Conservation (phyloP, 169 alveolate genomes). For the Eimeria falciformis region DNA sequence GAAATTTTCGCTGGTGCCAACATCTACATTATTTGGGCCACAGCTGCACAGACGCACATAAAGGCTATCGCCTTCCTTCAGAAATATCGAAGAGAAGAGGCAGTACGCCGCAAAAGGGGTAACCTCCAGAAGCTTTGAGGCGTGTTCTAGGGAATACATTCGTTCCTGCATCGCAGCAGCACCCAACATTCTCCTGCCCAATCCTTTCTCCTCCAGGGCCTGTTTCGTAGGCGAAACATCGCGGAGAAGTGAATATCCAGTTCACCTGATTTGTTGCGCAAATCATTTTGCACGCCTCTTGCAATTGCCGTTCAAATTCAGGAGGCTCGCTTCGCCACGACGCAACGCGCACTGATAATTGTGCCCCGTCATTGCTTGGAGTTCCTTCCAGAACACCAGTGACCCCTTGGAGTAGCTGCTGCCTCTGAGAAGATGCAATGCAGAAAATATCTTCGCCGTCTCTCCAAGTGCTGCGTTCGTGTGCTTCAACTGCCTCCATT, state of each 20-base stretch:
- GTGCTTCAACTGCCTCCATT: conserved; percentile 58
- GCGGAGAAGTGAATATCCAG: too few species aligned
- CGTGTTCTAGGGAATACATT: conserved; percentile 30
- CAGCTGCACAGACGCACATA: conserved; percentile 10
- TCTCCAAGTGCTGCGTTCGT: conserved; percentile 7
- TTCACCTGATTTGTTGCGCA: neutral
- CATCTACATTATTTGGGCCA: too few species aligned
- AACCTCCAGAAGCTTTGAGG: conserved; percentile 56
- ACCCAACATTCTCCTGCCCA: too few species aligned
- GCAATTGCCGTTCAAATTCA: neutral
- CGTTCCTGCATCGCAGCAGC: conserved; percentile 8
- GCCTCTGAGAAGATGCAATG: neutral
- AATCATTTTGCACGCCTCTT: conserved; percentile 33
- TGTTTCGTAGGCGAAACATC: too few species aligned
- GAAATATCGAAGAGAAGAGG: conserved; percentile 45
- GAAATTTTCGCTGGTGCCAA: too few species aligned
- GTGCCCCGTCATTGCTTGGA: conserved; percentile 8
- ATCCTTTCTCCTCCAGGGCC: too few species aligned
- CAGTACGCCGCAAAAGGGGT: conserved; percentile 50
- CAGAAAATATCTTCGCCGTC: conserved; percentile 53
- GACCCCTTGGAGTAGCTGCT: conserved; percentile 15
- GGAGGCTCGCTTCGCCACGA: conserved; percentile 20
- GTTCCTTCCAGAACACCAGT: conserved; percentile 24
- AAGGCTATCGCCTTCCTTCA: conserved; percentile 38
- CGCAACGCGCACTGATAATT: conserved; percentile 31